Evolutionary conservation across 805 yeast genomes (phyloP).

Genomic region (Candida montana): DNA sequence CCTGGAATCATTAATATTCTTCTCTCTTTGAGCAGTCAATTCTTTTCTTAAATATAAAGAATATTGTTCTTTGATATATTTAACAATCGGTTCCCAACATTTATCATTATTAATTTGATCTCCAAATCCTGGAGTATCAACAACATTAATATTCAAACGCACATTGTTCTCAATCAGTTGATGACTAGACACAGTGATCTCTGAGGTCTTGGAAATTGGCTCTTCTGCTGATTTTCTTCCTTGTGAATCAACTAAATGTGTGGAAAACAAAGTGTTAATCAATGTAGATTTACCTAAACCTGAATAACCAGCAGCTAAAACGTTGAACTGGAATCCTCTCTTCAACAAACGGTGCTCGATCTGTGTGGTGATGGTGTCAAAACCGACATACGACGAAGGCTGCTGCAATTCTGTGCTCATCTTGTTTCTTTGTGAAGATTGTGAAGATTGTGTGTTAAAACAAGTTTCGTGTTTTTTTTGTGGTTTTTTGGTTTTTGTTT

Average conservation of each 20-base stretch:
- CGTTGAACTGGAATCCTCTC: constrained; percentile 89
- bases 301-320: constrained; percentile 90
- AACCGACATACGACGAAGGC: constrained; percentile 86
- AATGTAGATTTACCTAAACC: constrained; percentile 94
- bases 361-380: constrained; percentile 93
- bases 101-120: constrained; percentile 93
- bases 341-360: constrained; percentile 88
- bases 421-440: background rate
- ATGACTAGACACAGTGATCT: constrained; percentile 68
- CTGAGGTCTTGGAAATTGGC: constrained; percentile 82
- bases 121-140: constrained; percentile 98
- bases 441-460: no score
- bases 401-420: constrained; percentile 4
- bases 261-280: constrained; percentile 83
- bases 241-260: constrained; percentile 66
- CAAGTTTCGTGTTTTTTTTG: constrained; percentile 2
- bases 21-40: constrained; percentile 90
- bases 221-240: constrained; percentile 67
- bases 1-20: constrained; percentile 75
- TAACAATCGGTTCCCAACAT: constrained; percentile 95
- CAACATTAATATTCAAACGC: constrained; percentile 74
- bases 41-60: constrained; percentile 87
- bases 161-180: constrained; percentile 82
- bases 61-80: constrained; percentile 93
- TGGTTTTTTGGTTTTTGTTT: background rate